Evolutionary conservation across 805 yeast genomes (phyloP).

Genomic region (Yamadazyma olivae): DNA sequence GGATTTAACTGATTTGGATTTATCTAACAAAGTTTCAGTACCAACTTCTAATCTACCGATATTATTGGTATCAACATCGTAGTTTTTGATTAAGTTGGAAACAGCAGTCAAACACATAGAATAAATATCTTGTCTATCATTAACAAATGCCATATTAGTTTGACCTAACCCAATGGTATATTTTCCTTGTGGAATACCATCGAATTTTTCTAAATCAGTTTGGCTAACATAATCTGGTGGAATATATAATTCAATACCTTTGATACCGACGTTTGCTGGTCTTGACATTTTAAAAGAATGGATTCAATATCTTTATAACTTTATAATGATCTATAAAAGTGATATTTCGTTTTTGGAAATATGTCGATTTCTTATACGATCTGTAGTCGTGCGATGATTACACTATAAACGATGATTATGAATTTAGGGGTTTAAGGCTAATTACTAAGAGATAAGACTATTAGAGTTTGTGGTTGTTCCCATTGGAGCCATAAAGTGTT

Average conservation of each 20-base stretch:
- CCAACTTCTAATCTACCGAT: conserved; percentile 98
- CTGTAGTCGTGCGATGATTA: conserved; percentile 5
- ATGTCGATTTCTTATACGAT: conserved; percentile 10
- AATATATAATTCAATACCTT: conserved; percentile 89
- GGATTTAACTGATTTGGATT: conserved; percentile 94
- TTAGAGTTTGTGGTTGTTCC: too few species aligned
- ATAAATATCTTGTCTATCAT: conserved; percentile 96
- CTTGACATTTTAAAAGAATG: conserved; percentile 18
- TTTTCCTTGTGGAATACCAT: conserved; percentile 88
- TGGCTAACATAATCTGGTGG: conserved; percentile 77
- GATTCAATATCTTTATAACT: too few species aligned
- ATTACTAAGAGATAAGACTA: too few species aligned
- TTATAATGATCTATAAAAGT: neutral
- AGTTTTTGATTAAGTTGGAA: conserved; percentile 71
- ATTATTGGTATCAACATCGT: conserved; percentile 73
- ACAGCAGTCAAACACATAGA: conserved; percentile 91
- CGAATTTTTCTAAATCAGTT: conserved; percentile 78
- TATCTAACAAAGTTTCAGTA: conserved; percentile 94
- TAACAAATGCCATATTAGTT: conserved; percentile 95
- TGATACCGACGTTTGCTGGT: conserved; percentile 83
- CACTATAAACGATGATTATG: neutral
- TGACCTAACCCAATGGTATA: conserved; percentile 99
- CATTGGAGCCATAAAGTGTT: too few species aligned
- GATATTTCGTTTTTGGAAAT: conserved; percentile 1
- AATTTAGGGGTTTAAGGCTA: too few species aligned